Conservation (phyloP, 768 basidiomycete genomes). For the Tephrocybe sp. region DNA sequence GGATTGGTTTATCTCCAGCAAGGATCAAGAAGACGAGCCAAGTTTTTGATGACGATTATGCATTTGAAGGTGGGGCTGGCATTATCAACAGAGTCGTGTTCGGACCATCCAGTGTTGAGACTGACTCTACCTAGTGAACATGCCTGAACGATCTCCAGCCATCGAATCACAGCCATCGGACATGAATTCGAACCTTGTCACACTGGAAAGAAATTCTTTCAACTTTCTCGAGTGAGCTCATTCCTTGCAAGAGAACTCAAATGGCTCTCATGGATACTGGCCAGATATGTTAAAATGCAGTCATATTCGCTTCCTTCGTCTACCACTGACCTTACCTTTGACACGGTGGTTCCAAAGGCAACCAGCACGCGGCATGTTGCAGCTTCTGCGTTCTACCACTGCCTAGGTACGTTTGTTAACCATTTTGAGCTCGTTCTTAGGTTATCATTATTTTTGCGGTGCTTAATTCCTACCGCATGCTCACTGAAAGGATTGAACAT, state of each 20-base stretch:
- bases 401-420: conserved; percentile 54
- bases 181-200: conserved; percentile 46
- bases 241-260: neutral
- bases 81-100: conserved; percentile 17
- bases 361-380: conserved; percentile 77
- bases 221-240: conserved; percentile 74
- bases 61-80: conserved; percentile 53
- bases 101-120: neutral
- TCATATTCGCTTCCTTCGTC: conserved; percentile 51
- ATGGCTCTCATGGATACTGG: neutral
- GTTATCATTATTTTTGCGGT: neutral
- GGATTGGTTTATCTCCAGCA: conserved; percentile 52
- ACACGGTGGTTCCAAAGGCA: conserved; percentile 59
- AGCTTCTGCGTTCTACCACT: conserved; percentile 82
- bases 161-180: conserved; percentile 56
- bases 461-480: conserved; percentile 1
- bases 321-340: conserved; percentile 51
- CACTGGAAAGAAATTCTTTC: conserved; percentile 71
- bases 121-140: conserved; percentile 7
- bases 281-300: conserved; percentile 79
- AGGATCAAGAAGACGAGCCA: conserved; percentile 38
- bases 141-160: conserved; percentile 18
- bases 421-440: neutral
- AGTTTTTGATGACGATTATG: conserved; percentile 56
- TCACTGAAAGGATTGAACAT: conserved; percentile 4